Conservation (phyloP, 2,329 filamentous ascomycete genomes). For the Nigrograna mackinnonii region DNA sequence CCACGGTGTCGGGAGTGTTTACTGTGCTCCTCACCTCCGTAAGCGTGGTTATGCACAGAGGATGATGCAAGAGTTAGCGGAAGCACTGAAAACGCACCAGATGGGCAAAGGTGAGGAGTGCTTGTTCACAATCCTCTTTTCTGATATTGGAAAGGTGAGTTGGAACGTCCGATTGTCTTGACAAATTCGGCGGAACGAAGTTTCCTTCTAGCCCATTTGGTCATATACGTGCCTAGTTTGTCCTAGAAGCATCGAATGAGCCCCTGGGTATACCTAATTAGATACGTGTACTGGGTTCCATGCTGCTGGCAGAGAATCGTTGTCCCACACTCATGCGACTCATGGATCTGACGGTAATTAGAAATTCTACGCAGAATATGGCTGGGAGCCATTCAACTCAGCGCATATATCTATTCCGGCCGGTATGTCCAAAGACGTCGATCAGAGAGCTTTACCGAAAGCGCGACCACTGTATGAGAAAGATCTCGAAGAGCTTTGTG, state of each 20-base stretch:
- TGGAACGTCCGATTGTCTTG: conserved; percentile 75
- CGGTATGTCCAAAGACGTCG: conserved; percentile 18
- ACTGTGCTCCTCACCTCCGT: conserved; percentile 67
- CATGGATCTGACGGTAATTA: no score
- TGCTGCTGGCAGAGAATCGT: no score
- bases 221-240: no score
- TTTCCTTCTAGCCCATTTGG: no score
- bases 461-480: conserved; percentile 58
- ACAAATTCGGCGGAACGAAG: no score
- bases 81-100: conserved; percentile 57
- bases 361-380: conserved; percentile 74
- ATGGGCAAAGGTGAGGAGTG: conserved; percentile 42
- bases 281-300: no score
- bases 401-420: conserved; percentile 69
- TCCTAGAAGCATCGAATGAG: no score
- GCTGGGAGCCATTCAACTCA: conserved; percentile 77
- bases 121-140: conserved; percentile 80
- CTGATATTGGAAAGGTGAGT: conserved; percentile 71
- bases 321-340: no score
- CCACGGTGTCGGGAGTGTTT: conserved; percentile 83
- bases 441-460: conserved; percentile 15
- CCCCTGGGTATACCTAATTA: no score
- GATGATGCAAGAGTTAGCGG: conserved; percentile 74
- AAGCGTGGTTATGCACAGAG: conserved; percentile 76
- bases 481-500: conserved; percentile 65